Conservation (phyloP, 2,329 filamentous ascomycete species). For the Celoporthe dispersa region DNA sequence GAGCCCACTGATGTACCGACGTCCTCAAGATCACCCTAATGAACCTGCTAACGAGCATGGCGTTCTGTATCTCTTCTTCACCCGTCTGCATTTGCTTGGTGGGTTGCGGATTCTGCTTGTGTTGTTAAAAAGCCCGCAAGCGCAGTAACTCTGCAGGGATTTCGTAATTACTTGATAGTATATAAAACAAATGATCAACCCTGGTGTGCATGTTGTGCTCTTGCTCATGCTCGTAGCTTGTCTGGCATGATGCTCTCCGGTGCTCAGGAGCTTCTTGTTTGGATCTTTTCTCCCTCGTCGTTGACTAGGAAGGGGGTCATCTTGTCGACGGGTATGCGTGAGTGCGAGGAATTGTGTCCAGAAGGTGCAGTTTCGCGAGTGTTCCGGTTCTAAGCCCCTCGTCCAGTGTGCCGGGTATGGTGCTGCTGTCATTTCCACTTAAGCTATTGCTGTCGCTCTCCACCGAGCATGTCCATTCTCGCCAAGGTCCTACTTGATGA, state of each 20-base stretch:
- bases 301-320: no score
- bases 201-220: background rate
- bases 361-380: background rate
- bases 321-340: background rate
- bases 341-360: background rate
- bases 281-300: no score
- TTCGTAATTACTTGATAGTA: background rate
- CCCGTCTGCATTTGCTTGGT: background rate
- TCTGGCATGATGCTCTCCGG: background rate
- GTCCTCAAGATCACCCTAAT: background rate
- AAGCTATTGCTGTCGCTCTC: background rate
- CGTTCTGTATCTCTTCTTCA: background rate
- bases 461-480: background rate
- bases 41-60: background rate
- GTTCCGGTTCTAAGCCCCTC: background rate
- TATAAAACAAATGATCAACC: background rate
- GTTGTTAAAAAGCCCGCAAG: background rate
- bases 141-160: background rate
- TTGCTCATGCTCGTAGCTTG: background rate
- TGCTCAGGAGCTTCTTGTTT: no score
- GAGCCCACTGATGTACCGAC: background rate
- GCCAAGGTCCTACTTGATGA: background rate
- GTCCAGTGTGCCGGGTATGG: background rate
- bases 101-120: background rate
- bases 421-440: background rate